Evolutionary conservation across 2,329 filamentous ascomycete genomes (phyloP), one percentile per base, ranked within the genome.

Genomic region (Teratosphaeria zuluensis): DNA sequence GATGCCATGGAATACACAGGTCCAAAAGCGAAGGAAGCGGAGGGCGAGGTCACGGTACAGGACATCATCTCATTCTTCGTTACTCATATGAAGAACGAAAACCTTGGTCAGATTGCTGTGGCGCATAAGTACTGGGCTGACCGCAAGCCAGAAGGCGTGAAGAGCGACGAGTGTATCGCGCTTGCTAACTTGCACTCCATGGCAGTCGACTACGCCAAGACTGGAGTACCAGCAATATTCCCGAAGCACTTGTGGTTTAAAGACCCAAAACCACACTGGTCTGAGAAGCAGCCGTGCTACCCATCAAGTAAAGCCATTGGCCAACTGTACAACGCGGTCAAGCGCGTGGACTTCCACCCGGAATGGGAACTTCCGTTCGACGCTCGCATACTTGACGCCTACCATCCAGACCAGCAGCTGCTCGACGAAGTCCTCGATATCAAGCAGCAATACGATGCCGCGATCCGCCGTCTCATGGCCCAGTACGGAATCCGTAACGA

Each of bases 171-270:
- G 59, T 97, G 92, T 66, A 74, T 94, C 0, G 76, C 84, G 55
- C 78, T 97, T 4, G 91, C 92, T 2, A 77, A 81, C 8, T 76
- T 97, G 2, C 94, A 99, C 71, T 97, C 94, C 0, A 84, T 86
- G 65, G 92, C 94, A 0, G 94, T 99, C 0, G 94, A 99, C 71
- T 99, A 94, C 69, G 86, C 89, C 52, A 99, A 99, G 75, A 92
- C 90, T 1, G 94, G 94, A 0, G 80, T 87, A 9, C 83, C 88
- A 0, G 92, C 92, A 0, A 75, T 80, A 21, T 87, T 95, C 77
- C 77, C 78, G 6, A 74, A 76, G 46, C 75, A 79, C 0, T 76
- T 94, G 3, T 78, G n/a, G 85, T 88, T 0, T 76, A 66, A 5
- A 75, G 66, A 57, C 19, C 54, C 31, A 46, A 95, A 84, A 82